Evolutionary conservation across 331 rosid species (phyloP).

Genomic region (Phaseolus coccineus): DNA sequence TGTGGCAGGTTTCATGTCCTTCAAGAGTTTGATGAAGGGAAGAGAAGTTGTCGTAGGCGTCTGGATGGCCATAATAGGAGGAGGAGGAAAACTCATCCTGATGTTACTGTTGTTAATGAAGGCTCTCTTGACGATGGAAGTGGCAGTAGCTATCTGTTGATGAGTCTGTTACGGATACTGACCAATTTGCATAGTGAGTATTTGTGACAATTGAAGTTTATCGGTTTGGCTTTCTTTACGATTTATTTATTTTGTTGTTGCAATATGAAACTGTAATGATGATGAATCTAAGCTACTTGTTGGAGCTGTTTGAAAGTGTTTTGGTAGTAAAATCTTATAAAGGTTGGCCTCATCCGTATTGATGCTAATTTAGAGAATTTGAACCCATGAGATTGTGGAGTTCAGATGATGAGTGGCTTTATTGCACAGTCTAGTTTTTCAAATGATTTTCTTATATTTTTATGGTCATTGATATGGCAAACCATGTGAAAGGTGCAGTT

Average conservation of each 20-base stretch:
- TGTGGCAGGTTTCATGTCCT: constrained; percentile 80
- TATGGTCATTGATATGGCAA: background rate
- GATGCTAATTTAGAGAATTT: constrained; percentile 10
- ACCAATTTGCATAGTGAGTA: constrained; percentile 81
- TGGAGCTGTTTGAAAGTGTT: background rate
- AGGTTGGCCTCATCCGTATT: background rate
- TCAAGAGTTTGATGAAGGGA: constrained; percentile 91
- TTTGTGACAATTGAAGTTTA: constrained; percentile 22
- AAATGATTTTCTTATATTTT: background rate
- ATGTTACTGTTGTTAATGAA: constrained; percentile 58
- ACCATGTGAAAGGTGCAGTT: constrained; percentile 4
- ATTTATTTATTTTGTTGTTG: constrained; percentile 40
- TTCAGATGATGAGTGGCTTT: background rate
- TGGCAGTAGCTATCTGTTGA: constrained; percentile 71
- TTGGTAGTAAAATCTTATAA: constrained; percentile 15
- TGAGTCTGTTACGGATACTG: constrained; percentile 76
- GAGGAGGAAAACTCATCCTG: constrained; percentile 81
- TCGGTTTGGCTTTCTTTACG: constrained; percentile 34
- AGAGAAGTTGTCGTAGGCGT: constrained; percentile 88
- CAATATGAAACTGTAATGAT: constrained; percentile 7
- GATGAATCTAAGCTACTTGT: constrained; percentile 8
- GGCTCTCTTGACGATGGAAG: constrained; percentile 68
- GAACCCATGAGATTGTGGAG: constrained; percentile 18
- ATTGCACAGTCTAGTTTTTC: background rate
- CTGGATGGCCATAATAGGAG: constrained; percentile 84